A percentile compares a stretch with the other conserved stretches of the same genome.
phyloP scores from a whole-genome alignment of 352 stramenopile species.

The Globisporangium paddicum region DNA sequence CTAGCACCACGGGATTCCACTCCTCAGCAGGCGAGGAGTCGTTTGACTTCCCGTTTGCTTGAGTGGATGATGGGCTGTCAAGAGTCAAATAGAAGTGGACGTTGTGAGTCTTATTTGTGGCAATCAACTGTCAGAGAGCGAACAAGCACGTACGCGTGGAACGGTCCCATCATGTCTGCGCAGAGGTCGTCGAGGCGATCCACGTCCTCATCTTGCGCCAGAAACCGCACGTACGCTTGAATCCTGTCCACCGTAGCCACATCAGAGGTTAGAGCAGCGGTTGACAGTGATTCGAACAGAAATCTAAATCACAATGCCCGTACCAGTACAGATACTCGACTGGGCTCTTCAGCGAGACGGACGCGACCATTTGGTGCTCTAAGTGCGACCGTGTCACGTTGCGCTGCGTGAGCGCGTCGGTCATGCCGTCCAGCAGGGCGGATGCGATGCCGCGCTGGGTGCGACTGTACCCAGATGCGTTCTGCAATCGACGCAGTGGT shows the following conservation, averaged over 20 bases:
- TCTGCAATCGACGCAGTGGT: conserved; percentile 72
- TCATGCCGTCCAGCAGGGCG: conserved; percentile 67
- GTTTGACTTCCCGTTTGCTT: not conserved
- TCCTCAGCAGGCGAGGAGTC: conserved; percentile 9
- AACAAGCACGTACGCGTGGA: conserved; percentile 38
- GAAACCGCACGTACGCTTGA: conserved; percentile 75
- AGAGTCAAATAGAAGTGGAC: not conserved
- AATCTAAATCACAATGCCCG: no score
- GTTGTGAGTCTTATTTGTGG: not conserved
- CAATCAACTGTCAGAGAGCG: not conserved
- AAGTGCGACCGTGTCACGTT: conserved; percentile 81
- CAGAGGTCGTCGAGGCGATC: conserved; percentile 70
- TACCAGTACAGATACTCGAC: conserved; percentile 85
- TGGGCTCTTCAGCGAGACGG: conserved; percentile 59
- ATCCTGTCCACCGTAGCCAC: conserved; percentile 31
- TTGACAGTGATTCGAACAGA: conserved; percentile 5
- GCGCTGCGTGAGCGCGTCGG: conserved; percentile 66
- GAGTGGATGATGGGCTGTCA: not conserved
- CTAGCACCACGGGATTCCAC: conserved; percentile 46
- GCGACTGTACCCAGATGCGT: conserved; percentile 71
- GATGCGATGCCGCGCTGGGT: conserved; percentile 60
- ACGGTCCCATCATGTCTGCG: conserved; percentile 72
- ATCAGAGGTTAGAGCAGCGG: not conserved
- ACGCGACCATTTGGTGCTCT: conserved; percentile 72
- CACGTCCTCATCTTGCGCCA: conserved; percentile 79